phyloP scores from a whole-genome alignment of 176 grass and related monocot species.

The Elaeis guineensis region DNA sequence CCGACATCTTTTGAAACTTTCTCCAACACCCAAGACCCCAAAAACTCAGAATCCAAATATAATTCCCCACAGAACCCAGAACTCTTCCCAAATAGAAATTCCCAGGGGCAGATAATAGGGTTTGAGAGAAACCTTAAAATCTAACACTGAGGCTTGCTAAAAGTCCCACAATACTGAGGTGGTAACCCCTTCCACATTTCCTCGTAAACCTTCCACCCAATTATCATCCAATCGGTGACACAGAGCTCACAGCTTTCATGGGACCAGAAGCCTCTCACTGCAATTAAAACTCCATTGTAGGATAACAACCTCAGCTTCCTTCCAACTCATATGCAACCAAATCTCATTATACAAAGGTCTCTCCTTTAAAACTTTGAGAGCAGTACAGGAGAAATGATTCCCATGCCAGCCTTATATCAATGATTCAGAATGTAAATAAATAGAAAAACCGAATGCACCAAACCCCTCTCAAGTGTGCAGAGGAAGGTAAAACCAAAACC shows the following conservation, averaged over 20 bases:
- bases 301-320: background rate
- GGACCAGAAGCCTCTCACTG: background rate
- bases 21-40: background rate
- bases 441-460: background rate
- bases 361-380: background rate
- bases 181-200: too few relatives aligned
- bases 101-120: background rate
- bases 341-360: background rate
- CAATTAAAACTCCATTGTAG: background rate
- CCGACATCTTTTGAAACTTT: slow-evolving; percentile 38
- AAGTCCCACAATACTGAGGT: too few relatives aligned
- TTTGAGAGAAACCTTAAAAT: too few relatives aligned
- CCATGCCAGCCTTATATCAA: too few relatives aligned
- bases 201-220: too few relatives aligned
- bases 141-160: too few relatives aligned
- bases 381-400: background rate
- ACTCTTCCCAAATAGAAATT: slow-evolving; percentile 4
- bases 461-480: background rate
- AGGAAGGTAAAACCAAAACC: background rate
- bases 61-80: slow-evolving; percentile 5
- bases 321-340: slow-evolving; percentile 9
- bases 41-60: background rate
- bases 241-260: too few relatives aligned
- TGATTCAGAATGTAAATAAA: background rate
- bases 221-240: too few relatives aligned